phyloP scores from a whole-genome alignment of 306 rosid genomes.

The Senna siamea region DNA sequence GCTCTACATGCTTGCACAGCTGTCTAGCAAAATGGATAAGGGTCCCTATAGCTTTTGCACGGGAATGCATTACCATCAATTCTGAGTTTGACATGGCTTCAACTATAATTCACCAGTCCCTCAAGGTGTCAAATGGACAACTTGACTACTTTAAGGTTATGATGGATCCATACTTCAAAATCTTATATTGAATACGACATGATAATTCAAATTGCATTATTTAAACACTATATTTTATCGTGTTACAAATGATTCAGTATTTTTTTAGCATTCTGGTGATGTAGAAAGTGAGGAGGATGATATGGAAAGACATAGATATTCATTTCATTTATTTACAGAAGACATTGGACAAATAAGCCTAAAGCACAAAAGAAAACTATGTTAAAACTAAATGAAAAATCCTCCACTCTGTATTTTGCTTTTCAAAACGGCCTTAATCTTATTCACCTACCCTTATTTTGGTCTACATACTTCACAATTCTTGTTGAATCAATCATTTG shows the following conservation, averaged over 20 bases:
- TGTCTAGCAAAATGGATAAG: background rate
- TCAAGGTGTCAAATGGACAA: background rate
- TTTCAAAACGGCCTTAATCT: constrained; percentile 25
- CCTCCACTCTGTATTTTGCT: background rate
- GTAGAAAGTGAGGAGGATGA: background rate
- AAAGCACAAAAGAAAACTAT: constrained; percentile 15
- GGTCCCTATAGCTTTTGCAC: background rate
- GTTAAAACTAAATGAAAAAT: constrained; percentile 7
- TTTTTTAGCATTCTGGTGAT: background rate
- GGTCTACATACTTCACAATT: constrained; percentile 28
- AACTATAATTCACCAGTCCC: constrained; percentile 13
- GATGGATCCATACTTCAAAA: no score
- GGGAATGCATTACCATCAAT: background rate
- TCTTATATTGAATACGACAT: no score
- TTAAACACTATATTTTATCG: no score
- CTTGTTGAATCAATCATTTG: constrained; percentile 27
- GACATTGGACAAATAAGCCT: background rate
- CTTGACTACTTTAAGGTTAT: background rate
- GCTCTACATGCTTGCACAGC: background rate
- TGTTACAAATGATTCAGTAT: no score
- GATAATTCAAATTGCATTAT: no score
- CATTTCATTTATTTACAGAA: background rate
- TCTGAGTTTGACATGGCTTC: background rate
- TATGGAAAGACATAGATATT: background rate
- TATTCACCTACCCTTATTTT: constrained; percentile 18